phyloP scores from a whole-genome alignment of 495 filamentous ascomycete genomes.

The Penicillium salamii region DNA sequence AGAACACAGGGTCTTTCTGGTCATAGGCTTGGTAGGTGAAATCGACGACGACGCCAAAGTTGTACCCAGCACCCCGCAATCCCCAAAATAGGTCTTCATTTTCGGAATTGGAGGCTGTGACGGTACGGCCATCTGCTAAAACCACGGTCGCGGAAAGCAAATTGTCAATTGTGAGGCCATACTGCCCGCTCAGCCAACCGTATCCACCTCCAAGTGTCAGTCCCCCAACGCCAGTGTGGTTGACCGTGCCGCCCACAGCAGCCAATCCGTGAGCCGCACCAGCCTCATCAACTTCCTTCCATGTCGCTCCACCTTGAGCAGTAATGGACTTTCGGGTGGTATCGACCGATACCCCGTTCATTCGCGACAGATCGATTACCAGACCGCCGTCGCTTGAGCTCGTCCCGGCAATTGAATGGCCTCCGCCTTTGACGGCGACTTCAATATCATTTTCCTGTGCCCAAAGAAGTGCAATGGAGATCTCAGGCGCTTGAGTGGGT shows the following conservation, averaged over 20 bases:
- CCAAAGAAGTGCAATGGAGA: slow-evolving; percentile 42
- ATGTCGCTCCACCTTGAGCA: slow-evolving; percentile 52
- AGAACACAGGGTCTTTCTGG: slow-evolving; percentile 43
- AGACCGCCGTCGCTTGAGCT: slow-evolving; percentile 48
- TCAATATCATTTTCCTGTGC: slow-evolving; percentile 40
- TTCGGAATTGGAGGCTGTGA: slow-evolving; percentile 35
- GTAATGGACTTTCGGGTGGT: slow-evolving; percentile 38
- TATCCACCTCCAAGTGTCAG: slow-evolving; percentile 58
- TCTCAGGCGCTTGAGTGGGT: slow-evolving; percentile 32
- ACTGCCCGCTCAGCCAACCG: slow-evolving; percentile 47
- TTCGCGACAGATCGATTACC: slow-evolving; percentile 53
- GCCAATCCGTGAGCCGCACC: slow-evolving; percentile 49
- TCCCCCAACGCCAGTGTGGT: slow-evolving; percentile 58
- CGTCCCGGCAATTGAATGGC: slow-evolving; percentile 50
- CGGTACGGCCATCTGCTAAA: slow-evolving; percentile 46
- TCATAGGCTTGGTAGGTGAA: slow-evolving; percentile 47
- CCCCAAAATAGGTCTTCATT: slow-evolving; percentile 49
- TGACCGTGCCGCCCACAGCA: slow-evolving; percentile 58
- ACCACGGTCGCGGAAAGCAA: slow-evolving; percentile 48
- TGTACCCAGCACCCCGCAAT: slow-evolving; percentile 45
- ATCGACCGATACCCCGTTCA: slow-evolving; percentile 50
- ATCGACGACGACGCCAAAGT: slow-evolving; percentile 45
- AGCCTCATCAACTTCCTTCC: slow-evolving; percentile 55
- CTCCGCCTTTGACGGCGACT: slow-evolving; percentile 52
- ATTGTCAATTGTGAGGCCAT: slow-evolving; percentile 54